phyloP scores from a whole-genome alignment of 345 rosid species.

The Camelina laxa region DNA sequence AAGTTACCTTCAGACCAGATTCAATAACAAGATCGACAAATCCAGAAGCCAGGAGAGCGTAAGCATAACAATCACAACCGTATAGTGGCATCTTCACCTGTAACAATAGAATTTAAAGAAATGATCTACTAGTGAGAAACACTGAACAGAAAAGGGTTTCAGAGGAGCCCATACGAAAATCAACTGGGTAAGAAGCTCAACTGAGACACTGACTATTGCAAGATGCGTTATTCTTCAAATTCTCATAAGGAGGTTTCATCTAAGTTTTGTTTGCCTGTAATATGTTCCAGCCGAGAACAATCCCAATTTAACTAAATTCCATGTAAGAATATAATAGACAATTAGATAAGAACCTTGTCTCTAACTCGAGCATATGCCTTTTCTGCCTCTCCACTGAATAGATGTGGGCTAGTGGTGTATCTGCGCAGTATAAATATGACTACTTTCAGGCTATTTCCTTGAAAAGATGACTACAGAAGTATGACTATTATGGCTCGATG shows the following conservation, averaged over 20 bases:
- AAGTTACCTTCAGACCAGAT: slow-evolving; percentile 87
- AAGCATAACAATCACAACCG: slow-evolving; percentile 98
- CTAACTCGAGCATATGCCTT: slow-evolving; percentile 83
- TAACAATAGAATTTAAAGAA: slow-evolving; percentile 28
- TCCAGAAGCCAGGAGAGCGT: slow-evolving; percentile 95
- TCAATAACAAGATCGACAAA: slow-evolving; percentile 93
- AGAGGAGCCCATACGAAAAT: neutral
- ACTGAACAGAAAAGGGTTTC: slow-evolving; percentile 10
- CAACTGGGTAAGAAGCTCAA: slow-evolving; percentile 17
- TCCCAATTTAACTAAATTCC: slow-evolving; percentile 7
- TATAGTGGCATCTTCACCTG: slow-evolving; percentile 92
- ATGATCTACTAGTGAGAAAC: neutral
- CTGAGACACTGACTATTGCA: slow-evolving; percentile 8
- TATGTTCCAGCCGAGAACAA: slow-evolving; percentile 8
- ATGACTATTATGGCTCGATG: neutral
- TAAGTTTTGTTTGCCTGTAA: slow-evolving; percentile 5
- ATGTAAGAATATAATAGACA: slow-evolving; percentile 11
- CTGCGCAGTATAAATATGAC: slow-evolving; percentile 47
- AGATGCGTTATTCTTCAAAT: slow-evolving; percentile 7
- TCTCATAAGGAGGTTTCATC: neutral
- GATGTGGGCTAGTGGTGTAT: slow-evolving; percentile 97
- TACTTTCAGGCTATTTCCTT: slow-evolving; percentile 8
- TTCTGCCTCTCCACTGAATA: slow-evolving; percentile 78
- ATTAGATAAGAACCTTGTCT: slow-evolving; percentile 63
- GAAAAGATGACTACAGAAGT: slow-evolving; percentile 25